phyloP scores from a whole-genome alignment of 305 asterid species.

The Fraxinus baroniana region DNA sequence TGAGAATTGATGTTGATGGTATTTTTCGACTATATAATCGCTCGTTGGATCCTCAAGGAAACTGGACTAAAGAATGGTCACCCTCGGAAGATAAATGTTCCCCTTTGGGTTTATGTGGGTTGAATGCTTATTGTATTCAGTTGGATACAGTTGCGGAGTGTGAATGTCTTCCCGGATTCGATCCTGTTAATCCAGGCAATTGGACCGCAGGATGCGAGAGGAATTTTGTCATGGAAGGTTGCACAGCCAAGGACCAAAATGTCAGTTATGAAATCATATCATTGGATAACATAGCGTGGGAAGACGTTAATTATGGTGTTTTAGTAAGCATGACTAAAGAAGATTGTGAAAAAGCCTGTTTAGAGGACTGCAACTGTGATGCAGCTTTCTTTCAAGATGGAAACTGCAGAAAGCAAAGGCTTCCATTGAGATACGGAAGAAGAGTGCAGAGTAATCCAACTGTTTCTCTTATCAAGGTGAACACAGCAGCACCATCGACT shows the following conservation, averaged over 20 bases:
- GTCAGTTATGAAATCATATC: background rate
- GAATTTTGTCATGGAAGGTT: background rate
- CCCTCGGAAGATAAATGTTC: conserved; percentile 17
- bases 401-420: background rate
- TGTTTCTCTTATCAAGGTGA: background rate
- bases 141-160: conserved; percentile 23
- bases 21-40: conserved; percentile 36
- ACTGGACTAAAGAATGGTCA: conserved; percentile 25
- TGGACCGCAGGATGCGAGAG: conserved; percentile 35
- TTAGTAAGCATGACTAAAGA: background rate
- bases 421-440: background rate
- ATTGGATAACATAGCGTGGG: no score
- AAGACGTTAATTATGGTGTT: background rate
- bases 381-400: background rate
- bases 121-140: conserved; percentile 35
- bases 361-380: background rate
- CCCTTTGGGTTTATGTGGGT: conserved; percentile 49
- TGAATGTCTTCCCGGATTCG: conserved; percentile 38
- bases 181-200: conserved; percentile 17
- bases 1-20: conserved; percentile 28
- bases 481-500: no score
- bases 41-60: conserved; percentile 11
- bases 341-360: background rate
- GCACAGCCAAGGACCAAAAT: conserved; percentile 12
- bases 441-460: background rate